Conservation (phyloP, 176 grass and related monocot genomes). For the Aegilops speltoides region DNA sequence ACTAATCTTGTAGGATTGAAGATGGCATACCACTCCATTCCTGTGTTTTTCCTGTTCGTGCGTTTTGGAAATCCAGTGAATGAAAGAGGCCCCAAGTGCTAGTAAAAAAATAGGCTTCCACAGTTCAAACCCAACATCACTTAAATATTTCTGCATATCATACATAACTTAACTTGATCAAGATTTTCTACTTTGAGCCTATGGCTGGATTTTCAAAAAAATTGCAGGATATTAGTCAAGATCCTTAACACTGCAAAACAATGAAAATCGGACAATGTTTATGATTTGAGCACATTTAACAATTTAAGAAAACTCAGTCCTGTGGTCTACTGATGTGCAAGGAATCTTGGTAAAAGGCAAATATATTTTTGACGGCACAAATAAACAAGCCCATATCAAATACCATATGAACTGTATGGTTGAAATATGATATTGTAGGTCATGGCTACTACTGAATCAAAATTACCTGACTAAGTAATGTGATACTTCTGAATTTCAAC, state of each 20-base stretch:
- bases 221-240: background rate
- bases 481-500: background rate
- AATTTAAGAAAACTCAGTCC: background rate
- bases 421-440: background rate
- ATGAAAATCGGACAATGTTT: background rate
- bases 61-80: too few relatives aligned
- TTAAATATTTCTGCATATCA: conserved; percentile 1
- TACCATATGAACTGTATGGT: too few relatives aligned
- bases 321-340: background rate
- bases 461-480: background rate
- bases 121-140: background rate
- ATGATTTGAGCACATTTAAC: background rate
- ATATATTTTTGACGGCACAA: too few relatives aligned
- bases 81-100: too few relatives aligned
- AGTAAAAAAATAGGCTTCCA: background rate
- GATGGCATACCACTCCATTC: too few relatives aligned
- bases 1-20: too few relatives aligned
- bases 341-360: background rate
- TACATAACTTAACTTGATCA: background rate
- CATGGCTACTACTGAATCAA: background rate
- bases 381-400: too few relatives aligned
- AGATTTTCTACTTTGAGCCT: background rate
- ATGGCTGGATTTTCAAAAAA: background rate
- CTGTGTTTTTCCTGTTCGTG: too few relatives aligned
- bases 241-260: background rate